These are phyloP conservation scores for Lophium mytilinum DNA, from an alignment of 495 filamentous ascomycete species.

Conservation along the genomic window DNA sequence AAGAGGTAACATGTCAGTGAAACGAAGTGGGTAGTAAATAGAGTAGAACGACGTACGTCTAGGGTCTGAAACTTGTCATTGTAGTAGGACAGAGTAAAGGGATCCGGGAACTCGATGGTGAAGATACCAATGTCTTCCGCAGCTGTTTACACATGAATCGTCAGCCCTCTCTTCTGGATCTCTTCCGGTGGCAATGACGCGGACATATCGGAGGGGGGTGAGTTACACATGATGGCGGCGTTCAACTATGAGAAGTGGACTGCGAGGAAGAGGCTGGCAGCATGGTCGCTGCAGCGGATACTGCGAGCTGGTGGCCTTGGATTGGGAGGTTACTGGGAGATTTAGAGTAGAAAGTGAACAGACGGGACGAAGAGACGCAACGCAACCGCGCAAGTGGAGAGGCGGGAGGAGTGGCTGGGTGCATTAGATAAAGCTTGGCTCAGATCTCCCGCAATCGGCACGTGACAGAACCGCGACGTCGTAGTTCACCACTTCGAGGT, in stretches of 20 bases:
- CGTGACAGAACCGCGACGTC: no score
- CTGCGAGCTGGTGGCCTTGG: no score
- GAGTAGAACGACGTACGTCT: slow-evolving; percentile 6
- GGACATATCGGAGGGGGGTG: slow-evolving; percentile 17
- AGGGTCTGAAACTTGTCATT: slow-evolving; percentile 17
- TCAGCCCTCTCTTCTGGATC: not conserved
- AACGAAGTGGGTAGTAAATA: not conserved
- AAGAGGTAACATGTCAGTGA: not conserved
- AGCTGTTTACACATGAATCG: slow-evolving; percentile 7
- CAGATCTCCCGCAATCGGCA: no score
- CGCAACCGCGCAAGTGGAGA: no score
- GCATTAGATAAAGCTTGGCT: no score
- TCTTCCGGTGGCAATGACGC: not conserved
- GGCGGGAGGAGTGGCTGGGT: no score
- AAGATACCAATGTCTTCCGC: slow-evolving; percentile 23
- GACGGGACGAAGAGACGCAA: no score
- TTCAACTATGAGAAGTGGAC: not conserved
- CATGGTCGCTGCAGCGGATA: no score
- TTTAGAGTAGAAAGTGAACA: no score
- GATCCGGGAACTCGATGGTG: slow-evolving; percentile 31
- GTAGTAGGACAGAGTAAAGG: slow-evolving; percentile 12
- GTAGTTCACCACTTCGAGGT: no score
- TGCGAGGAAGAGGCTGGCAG: no score
- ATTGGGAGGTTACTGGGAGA: no score
- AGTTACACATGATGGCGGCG: slow-evolving; percentile 37